Percentiles rank a stretch among this genome's conserved stretches.
Evolutionary conservation across 805 yeast species (phyloP).

Genomic region (Pichia pseudocactophila): DNA sequence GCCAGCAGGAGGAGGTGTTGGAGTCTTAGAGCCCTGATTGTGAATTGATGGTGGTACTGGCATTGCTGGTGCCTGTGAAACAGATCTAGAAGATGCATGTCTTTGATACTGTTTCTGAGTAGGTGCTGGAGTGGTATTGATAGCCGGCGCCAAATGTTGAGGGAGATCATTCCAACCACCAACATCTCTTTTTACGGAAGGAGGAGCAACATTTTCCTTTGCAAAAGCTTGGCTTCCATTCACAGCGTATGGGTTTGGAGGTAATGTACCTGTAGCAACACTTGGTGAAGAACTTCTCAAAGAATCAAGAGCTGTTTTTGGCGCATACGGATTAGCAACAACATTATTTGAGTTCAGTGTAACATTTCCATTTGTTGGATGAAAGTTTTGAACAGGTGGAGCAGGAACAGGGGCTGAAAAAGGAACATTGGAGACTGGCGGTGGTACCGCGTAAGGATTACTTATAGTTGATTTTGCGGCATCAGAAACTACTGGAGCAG

Average conservation of each 20-base stretch:
- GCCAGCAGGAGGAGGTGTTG: conserved; percentile 17
- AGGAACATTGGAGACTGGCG: conserved; percentile 11
- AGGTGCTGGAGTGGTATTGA: conserved; percentile 10
- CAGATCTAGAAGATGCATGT: conserved; percentile 17
- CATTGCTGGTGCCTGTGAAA: conserved; percentile 24
- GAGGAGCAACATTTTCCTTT: conserved; percentile 9
- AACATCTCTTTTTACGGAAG: conserved; percentile 34
- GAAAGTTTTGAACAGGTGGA: neutral
- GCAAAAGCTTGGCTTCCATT: conserved; percentile 21
- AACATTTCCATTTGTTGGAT: conserved; percentile 1
- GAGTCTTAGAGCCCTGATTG: conserved; percentile 24
- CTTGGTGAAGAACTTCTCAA: conserved; percentile 16
- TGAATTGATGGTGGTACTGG: conserved; percentile 25
- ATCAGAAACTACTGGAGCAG: neutral
- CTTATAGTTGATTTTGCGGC: neutral
- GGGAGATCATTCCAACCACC: conserved; percentile 74
- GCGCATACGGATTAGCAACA: conserved; percentile 28
- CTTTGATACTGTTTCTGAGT: conserved; percentile 7
- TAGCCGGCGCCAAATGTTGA: conserved; percentile 28
- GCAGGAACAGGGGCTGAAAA: conserved; percentile 9
- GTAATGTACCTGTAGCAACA: conserved; percentile 19
- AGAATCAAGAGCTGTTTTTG: conserved; percentile 28
- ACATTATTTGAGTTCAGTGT: conserved; percentile 10
- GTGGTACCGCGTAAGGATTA: neutral
- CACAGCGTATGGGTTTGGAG: conserved; percentile 15